Evolutionary conservation across 2,329 filamentous ascomycete genomes (phyloP), one percentile per base, ranked within the genome.

Genomic region (Fusarium clavum): DNA sequence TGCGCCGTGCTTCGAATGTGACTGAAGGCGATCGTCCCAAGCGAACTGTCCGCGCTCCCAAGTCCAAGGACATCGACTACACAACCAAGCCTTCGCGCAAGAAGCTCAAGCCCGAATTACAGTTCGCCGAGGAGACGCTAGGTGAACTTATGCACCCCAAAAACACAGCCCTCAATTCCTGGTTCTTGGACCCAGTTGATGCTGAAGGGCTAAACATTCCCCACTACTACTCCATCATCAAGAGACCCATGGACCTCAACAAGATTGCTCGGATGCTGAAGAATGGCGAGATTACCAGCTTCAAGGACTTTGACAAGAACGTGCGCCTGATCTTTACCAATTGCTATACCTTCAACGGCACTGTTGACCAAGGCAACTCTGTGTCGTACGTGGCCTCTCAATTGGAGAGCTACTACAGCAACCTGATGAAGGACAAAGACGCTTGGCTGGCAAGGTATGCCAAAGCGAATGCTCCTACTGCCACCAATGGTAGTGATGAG

Each of bases 161-260:
- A 78, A 87, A 98, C 77, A 85, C 84, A 59, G 77, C 81, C 3
- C 83, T 91, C 71, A 93, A 93, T 45, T 86, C 86, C 58, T 91
- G 92, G 63, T 99, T 99, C 82, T 83, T 93, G 74, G 83, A 87
- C 10, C 92, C 96, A 0, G 96, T 99, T 22, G 96, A 99, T 77
- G 94, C 96, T 1, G 94, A 98, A 38, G 95, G 94, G 1, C 84
- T 98, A 57, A 94, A 95, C 78, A 98, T 98, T 64, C 96, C 96
- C 1, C 91, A 92, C 25, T 99, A 99, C 78, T 93, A 96, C 79
- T 94, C 92, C 75, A 85, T 98, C 67, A 94, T 99, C 82, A 98
- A 97, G 84, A 94, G 94, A 78, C 96, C 96, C 1, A 99, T 98
- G 95, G 95, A 99, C 79, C 85, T 98, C 52, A 85, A 87, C 18